Base-by-base conservation (phyloP, 495 filamentous ascomycete genomes). In the Trichoderma asperelloides region DNA sequence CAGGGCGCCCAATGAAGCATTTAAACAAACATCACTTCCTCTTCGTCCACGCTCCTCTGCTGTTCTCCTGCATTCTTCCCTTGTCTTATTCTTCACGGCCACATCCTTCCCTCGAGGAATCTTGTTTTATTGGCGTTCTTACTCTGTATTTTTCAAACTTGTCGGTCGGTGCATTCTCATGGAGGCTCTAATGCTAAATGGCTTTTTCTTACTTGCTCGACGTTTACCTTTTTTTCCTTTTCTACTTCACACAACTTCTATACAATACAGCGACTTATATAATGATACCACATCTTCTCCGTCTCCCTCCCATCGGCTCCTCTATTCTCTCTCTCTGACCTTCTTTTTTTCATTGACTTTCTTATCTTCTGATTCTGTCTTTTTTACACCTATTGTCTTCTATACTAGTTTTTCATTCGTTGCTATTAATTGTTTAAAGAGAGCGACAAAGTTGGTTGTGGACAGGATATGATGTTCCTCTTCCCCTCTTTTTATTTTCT, bases 1-100 rank as follows among this genome's bases (percentile, higher is more conserved):
- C 77, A 80, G 49, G 80, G 78, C 64, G 79, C 84, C 33, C 73
- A 84, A 68, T 86, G 73, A 75, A 62, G 55, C 30, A 33, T 33
- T 21, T 23, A 12, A 11, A 15, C 16, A 3, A 3, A 13, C 47
- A 39, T 3, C 27, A 16, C 27, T 40, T 40, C 27, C 28, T 15
- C 25, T 47, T 57, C 39, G n/a, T 18, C 6, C 21, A 11, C 62
- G 5, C 51, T 55, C 21, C 51, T 55, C 21, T 37, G 27, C n/a
- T 33, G 30, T 23, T 28, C 49, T 23, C n/a, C 21, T n/a, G 21
- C 15, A 33, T 28, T 60, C 23, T 2, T 3, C 25, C 2, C 6
- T 60, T 60, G 23, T 28, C 51, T 60, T 68, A 57, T 43, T 7
- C 67, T 55, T 49, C 68, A 67, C 62, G 63, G 62, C 64, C 68